phyloP scores from a whole-genome alignment of 2,329 filamentous ascomycete genomes.

The Fusarium sororula region DNA sequence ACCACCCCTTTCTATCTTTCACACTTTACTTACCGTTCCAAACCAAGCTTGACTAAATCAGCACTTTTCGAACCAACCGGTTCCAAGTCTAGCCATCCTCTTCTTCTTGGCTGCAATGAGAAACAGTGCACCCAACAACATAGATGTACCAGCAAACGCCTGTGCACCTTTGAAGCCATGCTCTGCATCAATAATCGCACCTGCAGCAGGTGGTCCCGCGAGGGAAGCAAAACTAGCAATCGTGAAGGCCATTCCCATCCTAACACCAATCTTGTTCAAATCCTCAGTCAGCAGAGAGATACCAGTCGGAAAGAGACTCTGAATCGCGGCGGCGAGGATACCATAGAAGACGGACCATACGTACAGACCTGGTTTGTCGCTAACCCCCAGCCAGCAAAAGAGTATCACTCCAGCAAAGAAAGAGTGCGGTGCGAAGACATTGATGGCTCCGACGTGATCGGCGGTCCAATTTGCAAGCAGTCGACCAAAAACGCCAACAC shows the following conservation, averaged over 20 bases:
- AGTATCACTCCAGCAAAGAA: slow-evolving; percentile 54
- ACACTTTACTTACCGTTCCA: background rate
- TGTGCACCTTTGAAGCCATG: slow-evolving; percentile 61
- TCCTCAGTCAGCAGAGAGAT: slow-evolving; percentile 64
- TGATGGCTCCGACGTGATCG: slow-evolving; percentile 67
- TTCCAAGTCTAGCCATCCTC: slow-evolving; percentile 50
- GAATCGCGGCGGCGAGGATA: slow-evolving; percentile 67
- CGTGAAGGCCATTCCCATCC: slow-evolving; percentile 68
- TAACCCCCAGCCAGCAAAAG: slow-evolving; percentile 68
- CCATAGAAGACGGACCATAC: slow-evolving; percentile 71
- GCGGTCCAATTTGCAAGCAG: slow-evolving; percentile 67
- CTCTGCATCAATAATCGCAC: slow-evolving; percentile 55
- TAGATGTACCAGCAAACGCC: slow-evolving; percentile 54
- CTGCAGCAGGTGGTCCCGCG: slow-evolving; percentile 61
- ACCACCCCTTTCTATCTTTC: background rate
- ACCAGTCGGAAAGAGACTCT: slow-evolving; percentile 70
- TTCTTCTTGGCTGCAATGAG: slow-evolving; percentile 51
- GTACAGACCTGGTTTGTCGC: slow-evolving; percentile 61
- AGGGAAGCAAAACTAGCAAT: slow-evolving; percentile 64
- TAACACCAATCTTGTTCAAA: slow-evolving; percentile 59
- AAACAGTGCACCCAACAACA: slow-evolving; percentile 54
- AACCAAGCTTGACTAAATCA: slow-evolving; percentile 5
- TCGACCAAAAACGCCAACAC: slow-evolving; percentile 66
- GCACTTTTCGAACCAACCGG: slow-evolving; percentile 54
- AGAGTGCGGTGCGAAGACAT: slow-evolving; percentile 63